Evolutionary conservation across 176 grass and related monocot genomes (phyloP).

Genomic region (Puya raimondii): DNA sequence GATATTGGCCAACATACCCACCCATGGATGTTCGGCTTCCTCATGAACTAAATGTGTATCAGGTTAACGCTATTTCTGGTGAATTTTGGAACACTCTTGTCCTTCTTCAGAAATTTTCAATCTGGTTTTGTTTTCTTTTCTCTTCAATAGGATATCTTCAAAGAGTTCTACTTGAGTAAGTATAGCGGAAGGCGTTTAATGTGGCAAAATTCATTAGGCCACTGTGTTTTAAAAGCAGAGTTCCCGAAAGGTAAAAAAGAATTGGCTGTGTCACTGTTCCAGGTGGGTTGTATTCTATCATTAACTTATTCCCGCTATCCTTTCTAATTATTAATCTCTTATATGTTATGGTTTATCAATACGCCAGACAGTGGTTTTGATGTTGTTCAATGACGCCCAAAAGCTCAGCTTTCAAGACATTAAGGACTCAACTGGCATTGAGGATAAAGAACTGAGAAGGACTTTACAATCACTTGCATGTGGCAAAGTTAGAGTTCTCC

Average conservation of each 20-base stretch:
- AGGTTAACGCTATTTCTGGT: slow-evolving; percentile 44
- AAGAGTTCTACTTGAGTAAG: slow-evolving; percentile 99
- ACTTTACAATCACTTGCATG: slow-evolving; percentile 98
- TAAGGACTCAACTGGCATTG: slow-evolving; percentile 84
- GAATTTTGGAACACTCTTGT: slow-evolving; percentile 7
- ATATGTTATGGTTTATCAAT: slow-evolving; percentile 7
- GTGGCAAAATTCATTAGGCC: slow-evolving; percentile 99
- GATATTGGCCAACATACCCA: slow-evolving; percentile 99
- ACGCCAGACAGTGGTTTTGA: slow-evolving; percentile 81
- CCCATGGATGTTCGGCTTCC: slow-evolving; percentile 97
- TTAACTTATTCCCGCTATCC: not conserved
- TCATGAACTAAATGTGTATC: slow-evolving; percentile 95
- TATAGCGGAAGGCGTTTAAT: slow-evolving; percentile 92
- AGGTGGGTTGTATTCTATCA: slow-evolving; percentile 35
- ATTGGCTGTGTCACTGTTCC: slow-evolving; percentile 96
- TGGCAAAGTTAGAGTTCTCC: slow-evolving; percentile 92
- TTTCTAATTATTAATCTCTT: slow-evolving; percentile 1
- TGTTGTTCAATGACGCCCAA: slow-evolving; percentile 94
- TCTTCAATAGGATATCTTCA: slow-evolving; percentile 84
- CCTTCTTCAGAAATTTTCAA: slow-evolving; percentile 6
- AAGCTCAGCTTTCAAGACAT: slow-evolving; percentile 89
- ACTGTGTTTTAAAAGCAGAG: slow-evolving; percentile 92
- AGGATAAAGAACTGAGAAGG: slow-evolving; percentile 98
- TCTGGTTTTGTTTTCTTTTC: slow-evolving; percentile 10
- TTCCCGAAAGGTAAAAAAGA: slow-evolving; percentile 99